Conservation (phyloP, 768 basidiomycete species). For the Tephrocybe sp. region DNA sequence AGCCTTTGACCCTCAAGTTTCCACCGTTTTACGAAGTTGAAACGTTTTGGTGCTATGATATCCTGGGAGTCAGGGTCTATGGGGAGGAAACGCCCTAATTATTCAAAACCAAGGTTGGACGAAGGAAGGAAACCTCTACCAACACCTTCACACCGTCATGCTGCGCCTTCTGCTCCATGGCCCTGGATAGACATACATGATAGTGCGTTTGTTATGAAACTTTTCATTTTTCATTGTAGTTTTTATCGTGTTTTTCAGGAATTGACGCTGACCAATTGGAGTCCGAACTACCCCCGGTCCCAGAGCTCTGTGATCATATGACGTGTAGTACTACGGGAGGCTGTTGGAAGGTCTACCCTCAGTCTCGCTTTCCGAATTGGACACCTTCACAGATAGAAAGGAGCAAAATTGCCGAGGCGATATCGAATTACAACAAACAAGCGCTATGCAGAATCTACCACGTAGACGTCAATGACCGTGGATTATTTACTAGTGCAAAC, state of each 20-base stretch:
- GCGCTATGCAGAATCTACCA: slow-evolving; percentile 31
- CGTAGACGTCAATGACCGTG: slow-evolving; percentile 38
- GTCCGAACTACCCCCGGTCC: slow-evolving; percentile 31
- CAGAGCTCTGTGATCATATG: slow-evolving; percentile 34
- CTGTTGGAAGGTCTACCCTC: slow-evolving; percentile 42
- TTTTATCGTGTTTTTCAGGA: slow-evolving; percentile 21
- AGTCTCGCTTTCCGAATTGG: slow-evolving; percentile 57
- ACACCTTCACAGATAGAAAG: slow-evolving; percentile 41
- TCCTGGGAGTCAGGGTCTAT: slow-evolving; percentile 4
- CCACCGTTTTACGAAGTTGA: no score
- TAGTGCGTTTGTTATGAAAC: slow-evolving; percentile 22
- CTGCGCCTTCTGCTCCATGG: slow-evolving; percentile 46
- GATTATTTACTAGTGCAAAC: slow-evolving; percentile 33
- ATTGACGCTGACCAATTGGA: slow-evolving; percentile 34
- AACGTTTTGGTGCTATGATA: no score
- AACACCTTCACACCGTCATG: slow-evolving; percentile 42
- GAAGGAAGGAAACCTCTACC: slow-evolving; percentile 21
- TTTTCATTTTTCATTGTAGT: background rate
- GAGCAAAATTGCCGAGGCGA: slow-evolving; percentile 38
- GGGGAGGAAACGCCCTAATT: slow-evolving; percentile 13
- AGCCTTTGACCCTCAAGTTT: no score
- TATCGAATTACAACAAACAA: slow-evolving; percentile 27
- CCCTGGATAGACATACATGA: slow-evolving; percentile 44
- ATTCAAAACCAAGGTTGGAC: slow-evolving; percentile 11
- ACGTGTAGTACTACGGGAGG: slow-evolving; percentile 25